A percentile compares a stretch with the other conserved stretches of the same genome.
Evolutionary conservation across 78 protist species (phyloP).

Genomic region (Dictyostelium citrinum): DNA sequence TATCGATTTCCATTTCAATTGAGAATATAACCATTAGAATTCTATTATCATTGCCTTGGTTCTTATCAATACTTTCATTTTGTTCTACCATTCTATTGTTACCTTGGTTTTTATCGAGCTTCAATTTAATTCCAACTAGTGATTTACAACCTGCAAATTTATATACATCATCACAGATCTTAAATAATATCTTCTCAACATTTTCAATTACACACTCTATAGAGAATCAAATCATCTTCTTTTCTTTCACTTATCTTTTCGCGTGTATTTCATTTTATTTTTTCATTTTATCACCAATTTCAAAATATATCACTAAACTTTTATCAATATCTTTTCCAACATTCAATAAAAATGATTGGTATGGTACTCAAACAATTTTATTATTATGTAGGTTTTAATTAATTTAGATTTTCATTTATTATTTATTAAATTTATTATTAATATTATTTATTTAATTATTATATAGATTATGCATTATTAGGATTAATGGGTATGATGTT

Average conservation of each 20-base stretch:
- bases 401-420: not conserved
- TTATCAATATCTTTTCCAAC: not conserved
- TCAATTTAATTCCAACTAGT: conserved; percentile 25
- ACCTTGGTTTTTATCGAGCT: conserved; percentile 22
- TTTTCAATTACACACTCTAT: not conserved
- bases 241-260: not conserved
- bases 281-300: not conserved
- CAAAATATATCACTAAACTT: not conserved
- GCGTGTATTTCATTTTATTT: conserved; percentile 14
- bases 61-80: not conserved
- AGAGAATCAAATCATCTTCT: conserved; percentile 38
- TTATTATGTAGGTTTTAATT: conserved; percentile 29
- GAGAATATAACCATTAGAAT: not conserved
- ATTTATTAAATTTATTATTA: not conserved
- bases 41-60: conserved; percentile 22
- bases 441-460: not conserved
- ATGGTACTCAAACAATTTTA: conserved; percentile 24
- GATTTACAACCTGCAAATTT: conserved; percentile 27
- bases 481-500: conserved; percentile 53
- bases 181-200: not conserved
- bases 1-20: not conserved
- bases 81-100: not conserved
- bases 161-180: not conserved
- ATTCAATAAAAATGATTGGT: conserved; percentile 6
- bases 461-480: conserved; percentile 42